A percentile compares a stretch with the other conserved stretches of the same genome.
phyloP scores from a whole-genome alignment of 1,139 yeast species.

The Sugiyamaella grinbergsii region DNA sequence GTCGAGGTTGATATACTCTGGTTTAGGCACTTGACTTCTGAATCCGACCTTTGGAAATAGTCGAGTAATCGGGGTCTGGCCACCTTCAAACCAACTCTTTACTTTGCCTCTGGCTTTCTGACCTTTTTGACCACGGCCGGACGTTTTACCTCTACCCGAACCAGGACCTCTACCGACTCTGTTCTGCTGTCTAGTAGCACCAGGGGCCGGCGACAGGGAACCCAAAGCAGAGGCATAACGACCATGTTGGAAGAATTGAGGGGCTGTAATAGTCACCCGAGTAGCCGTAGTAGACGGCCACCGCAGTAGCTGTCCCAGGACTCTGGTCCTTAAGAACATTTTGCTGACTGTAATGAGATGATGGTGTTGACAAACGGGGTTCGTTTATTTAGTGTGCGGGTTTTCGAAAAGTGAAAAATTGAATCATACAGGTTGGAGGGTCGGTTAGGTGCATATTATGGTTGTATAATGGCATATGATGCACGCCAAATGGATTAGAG shows the following conservation, averaged over 20 bases:
- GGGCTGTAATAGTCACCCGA: background rate
- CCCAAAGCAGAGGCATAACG: conserved; percentile 29
- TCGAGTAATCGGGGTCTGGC: conserved; percentile 92
- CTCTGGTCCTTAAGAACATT: conserved; percentile 2
- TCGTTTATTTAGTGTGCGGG: too few relatives aligned
- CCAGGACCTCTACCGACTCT: conserved; percentile 98
- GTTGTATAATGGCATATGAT: too few relatives aligned
- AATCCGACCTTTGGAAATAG: conserved; percentile 92
- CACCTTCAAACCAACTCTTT: conserved; percentile 97
- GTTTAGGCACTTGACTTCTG: conserved; percentile 45
- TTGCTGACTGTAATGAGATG: too few relatives aligned
- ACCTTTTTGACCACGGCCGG: conserved; percentile 98
- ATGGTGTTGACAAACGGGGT: too few relatives aligned
- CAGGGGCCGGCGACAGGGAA: conserved; percentile 38
- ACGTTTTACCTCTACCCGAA: conserved; percentile 83
- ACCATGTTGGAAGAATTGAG: conserved; percentile 8
- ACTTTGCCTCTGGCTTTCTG: conserved; percentile 94
- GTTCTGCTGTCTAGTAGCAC: conserved; percentile 49
- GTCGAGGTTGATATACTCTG: conserved; percentile 53
- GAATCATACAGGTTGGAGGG: too few relatives aligned
- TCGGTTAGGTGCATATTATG: too few relatives aligned
- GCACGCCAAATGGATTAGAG: too few relatives aligned
- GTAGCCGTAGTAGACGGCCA: background rate
- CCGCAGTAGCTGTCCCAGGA: background rate
- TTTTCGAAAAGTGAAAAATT: conserved; percentile 5